phyloP scores from a whole-genome alignment of 139 green algal genomes.

The Picochlorum sp. region DNA sequence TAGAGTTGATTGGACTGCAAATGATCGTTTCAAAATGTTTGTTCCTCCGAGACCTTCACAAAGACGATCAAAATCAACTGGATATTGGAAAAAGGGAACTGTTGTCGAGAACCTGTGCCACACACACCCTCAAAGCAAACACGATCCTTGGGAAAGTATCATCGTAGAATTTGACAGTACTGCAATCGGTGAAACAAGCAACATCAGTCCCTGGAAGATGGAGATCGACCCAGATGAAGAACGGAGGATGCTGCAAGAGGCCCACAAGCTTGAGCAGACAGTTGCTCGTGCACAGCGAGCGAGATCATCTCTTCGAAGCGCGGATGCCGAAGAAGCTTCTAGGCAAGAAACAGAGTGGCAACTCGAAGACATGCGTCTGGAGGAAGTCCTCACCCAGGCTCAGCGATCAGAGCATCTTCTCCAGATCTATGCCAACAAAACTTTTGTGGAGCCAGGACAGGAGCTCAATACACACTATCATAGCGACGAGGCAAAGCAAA shows the following conservation, averaged over 20 bases:
- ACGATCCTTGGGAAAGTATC: slow-evolving; percentile 70
- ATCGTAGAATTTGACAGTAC: slow-evolving; percentile 55
- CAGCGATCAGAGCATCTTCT: slow-evolving; percentile 21
- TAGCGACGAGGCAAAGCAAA: slow-evolving; percentile 4
- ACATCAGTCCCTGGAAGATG: slow-evolving; percentile 74
- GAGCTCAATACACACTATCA: slow-evolving; percentile 22
- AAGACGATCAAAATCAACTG: slow-evolving; percentile 34
- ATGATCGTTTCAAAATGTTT: slow-evolving; percentile 70
- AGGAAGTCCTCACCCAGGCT: slow-evolving; percentile 13
- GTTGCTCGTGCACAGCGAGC: slow-evolving; percentile 24
- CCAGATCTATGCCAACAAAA: slow-evolving; percentile 6
- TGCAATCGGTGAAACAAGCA: slow-evolving; percentile 11
- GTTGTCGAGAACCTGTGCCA: slow-evolving; percentile 20
- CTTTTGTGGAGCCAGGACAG: slow-evolving; percentile 6
- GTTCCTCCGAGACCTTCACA: slow-evolving; percentile 47
- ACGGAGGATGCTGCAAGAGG: slow-evolving; percentile 32
- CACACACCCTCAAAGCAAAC: neutral
- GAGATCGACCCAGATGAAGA: slow-evolving; percentile 67
- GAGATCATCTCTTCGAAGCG: neutral
- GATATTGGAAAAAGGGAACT: slow-evolving; percentile 60
- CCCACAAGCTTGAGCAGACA: slow-evolving; percentile 27
- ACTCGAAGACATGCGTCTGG: slow-evolving; percentile 5
- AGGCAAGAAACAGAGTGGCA: neutral
- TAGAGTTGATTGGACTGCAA: slow-evolving; percentile 46
- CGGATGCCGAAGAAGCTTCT: neutral